Conservation (phyloP, 1,284 basidiomycete species). For the Ustilago trichophora region DNA sequence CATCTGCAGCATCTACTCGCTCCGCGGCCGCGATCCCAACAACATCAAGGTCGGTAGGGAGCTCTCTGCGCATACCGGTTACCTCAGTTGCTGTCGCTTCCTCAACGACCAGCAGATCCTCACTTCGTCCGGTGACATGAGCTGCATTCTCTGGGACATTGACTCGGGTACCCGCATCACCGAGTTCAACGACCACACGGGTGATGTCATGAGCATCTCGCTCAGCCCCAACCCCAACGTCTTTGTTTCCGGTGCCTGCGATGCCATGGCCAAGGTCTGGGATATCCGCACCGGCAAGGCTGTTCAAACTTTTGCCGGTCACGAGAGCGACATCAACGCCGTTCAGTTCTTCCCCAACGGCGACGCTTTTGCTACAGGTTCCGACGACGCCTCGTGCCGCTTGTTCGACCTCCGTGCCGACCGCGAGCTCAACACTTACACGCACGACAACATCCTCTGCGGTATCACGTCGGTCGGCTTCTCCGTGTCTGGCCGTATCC, state of each 20-base stretch:
- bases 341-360: constrained; percentile 99
- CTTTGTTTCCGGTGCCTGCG: constrained; percentile 97
- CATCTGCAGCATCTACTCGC: constrained; percentile 96
- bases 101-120: constrained; percentile 98
- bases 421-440: constrained; percentile 93
- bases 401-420: constrained; percentile 97
- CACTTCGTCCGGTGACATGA: constrained; percentile 97
- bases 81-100: constrained; percentile 96
- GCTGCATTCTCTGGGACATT: constrained; percentile 99
- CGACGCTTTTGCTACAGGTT: constrained; percentile 97
- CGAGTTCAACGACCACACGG: constrained; percentile 98
- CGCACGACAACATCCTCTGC: constrained; percentile 97
- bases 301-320: constrained; percentile 97
- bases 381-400: constrained; percentile 97
- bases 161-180: constrained; percentile 93
- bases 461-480: constrained; percentile 99
- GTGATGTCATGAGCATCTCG: constrained; percentile 93
- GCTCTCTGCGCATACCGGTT: constrained; percentile 94
- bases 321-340: constrained; percentile 99
- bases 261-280: constrained; percentile 97
- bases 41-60: constrained; percentile 75
- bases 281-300: constrained; percentile 96
- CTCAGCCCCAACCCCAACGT: constrained; percentile 92
- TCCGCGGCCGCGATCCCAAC: constrained; percentile 71
- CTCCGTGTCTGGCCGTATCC: constrained; percentile 92